Evolutionary conservation across 108 stramenopile genomes (phyloP).

Genomic region (Fragilariopsis cylindrus): DNA sequence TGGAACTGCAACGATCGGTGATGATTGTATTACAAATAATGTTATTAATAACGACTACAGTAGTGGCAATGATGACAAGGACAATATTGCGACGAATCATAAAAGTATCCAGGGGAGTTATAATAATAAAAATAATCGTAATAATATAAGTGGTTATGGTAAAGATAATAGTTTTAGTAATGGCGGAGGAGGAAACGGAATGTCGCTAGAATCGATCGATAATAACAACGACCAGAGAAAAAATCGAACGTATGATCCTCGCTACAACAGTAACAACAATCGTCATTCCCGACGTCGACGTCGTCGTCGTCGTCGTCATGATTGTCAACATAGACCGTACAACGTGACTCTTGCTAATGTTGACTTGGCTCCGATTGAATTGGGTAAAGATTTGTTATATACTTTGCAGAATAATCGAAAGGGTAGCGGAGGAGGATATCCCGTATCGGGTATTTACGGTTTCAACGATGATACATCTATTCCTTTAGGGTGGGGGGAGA

Average conservation of each 20-base stretch:
- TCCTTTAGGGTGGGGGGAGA: conserved; percentile 43
- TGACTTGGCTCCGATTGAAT: neutral
- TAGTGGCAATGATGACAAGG: neutral
- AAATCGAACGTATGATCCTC: too few species aligned
- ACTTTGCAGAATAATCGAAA: neutral
- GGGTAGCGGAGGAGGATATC: neutral
- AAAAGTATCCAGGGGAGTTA: too few species aligned
- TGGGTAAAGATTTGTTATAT: conserved; percentile 22
- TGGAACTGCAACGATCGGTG: conserved; percentile 34
- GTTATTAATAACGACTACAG: neutral
- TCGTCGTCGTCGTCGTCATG: too few species aligned
- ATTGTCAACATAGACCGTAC: conserved; percentile 2
- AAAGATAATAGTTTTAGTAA: too few species aligned
- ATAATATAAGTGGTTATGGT: too few species aligned
- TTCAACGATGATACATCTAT: conserved; percentile 21
- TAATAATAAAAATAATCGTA: too few species aligned
- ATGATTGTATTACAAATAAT: conserved; percentile 16
- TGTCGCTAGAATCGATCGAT: too few species aligned
- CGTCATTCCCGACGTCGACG: too few species aligned
- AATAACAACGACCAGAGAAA: too few species aligned
- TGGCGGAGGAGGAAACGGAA: too few species aligned
- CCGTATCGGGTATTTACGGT: conserved; percentile 30
- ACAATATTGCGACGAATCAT: neutral
- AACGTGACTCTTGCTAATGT: conserved; percentile 22
- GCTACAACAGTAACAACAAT: too few species aligned